Conservation (phyloP, 1,284 basidiomycete genomes). For the Apiotrichum porosum region DNA sequence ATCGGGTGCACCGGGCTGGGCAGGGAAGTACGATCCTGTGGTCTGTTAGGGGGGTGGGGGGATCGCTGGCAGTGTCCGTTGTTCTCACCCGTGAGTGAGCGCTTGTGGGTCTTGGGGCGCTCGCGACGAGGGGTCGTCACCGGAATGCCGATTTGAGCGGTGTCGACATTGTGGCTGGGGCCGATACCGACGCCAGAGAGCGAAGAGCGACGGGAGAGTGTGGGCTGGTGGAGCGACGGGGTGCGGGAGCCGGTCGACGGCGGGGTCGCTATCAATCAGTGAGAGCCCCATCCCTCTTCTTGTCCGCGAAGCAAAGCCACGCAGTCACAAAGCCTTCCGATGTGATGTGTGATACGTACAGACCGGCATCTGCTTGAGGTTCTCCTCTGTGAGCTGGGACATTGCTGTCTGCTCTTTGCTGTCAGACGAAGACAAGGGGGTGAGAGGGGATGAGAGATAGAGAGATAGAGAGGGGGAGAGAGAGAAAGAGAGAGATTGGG, state of each 20-base stretch:
- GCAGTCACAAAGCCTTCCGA: too few species aligned
- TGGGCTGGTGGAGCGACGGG: slow-evolving; percentile 39
- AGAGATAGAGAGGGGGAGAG: neutral
- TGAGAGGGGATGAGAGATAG: neutral
- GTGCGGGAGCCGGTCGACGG: slow-evolving; percentile 22
- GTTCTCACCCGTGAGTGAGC: slow-evolving; percentile 39
- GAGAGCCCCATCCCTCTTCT: too few species aligned
- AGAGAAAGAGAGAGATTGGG: neutral
- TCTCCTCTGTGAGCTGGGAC: neutral
- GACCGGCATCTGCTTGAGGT: too few species aligned
- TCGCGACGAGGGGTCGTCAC: slow-evolving; percentile 40
- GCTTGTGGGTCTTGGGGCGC: slow-evolving; percentile 37
- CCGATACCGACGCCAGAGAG: slow-evolving; percentile 31
- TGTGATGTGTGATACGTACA: too few species aligned
- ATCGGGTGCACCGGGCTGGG: slow-evolving; percentile 59
- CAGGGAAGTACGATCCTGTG: slow-evolving; percentile 45
- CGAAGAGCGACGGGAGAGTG: slow-evolving; percentile 42
- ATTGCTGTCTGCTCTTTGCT: too few species aligned
- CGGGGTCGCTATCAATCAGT: slow-evolving; percentile 12
- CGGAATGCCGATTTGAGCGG: slow-evolving; percentile 39
- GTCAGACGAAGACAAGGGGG: too few species aligned
- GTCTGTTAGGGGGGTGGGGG: too few species aligned
- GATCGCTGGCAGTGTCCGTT: slow-evolving; percentile 6
- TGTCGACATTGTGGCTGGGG: slow-evolving; percentile 33
- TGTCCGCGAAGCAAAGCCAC: too few species aligned